Evolutionary conservation across 2,329 filamentous ascomycete species (phyloP), one percentile per base, ranked within the genome.

Genomic region (Fusarium kyushuense): DNA sequence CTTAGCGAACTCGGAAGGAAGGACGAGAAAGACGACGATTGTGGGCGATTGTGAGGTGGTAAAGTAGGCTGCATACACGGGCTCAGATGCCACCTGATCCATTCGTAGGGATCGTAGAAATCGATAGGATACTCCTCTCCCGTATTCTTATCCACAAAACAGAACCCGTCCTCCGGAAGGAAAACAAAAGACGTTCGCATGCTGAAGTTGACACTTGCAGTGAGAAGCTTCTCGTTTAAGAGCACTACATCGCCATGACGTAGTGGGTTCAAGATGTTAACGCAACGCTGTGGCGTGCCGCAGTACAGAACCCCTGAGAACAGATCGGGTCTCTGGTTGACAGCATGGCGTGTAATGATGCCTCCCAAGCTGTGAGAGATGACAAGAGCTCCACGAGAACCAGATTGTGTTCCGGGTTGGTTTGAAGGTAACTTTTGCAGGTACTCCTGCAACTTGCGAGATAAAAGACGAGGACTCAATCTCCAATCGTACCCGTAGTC

Each of bases 401-500:
- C 82, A 1, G 76, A 75, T 2, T 84, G 80, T 0, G 83, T 81
- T 11, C 80, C 84, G 5, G 84, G 82, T 46, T 87, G 84, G 74
- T 97, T 97, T 52, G 89, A 94, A 1, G 91, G 91, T 1, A 98
- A 82, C 3, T 80, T 83, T 74, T 92, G 88, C 16, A 98, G 82
- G 72, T 92, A 97, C 19, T 86, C 80, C 35, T 90, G 87, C n/a
- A 98, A 81, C 63, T 88, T 88, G 45, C 84, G 83, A 5, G 92
- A 94, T 0, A 96, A 84, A 1, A 93, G 82, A 73, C 90, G 87
- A 1, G 95, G 95, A 67, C 92, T 96, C 38, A 97, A 82, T 17
- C 95, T 87, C 95, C 95, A 98, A 79, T 98, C 95, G 73, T 97
- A 98, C 19, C 94, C 94, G 75, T 95, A 98, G 72, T 97, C 91